Evolutionary conservation across 2,329 filamentous ascomycete species (phyloP), one percentile per base, ranked within the genome.

Genomic region (Lasiodiplodia sp.): DNA sequence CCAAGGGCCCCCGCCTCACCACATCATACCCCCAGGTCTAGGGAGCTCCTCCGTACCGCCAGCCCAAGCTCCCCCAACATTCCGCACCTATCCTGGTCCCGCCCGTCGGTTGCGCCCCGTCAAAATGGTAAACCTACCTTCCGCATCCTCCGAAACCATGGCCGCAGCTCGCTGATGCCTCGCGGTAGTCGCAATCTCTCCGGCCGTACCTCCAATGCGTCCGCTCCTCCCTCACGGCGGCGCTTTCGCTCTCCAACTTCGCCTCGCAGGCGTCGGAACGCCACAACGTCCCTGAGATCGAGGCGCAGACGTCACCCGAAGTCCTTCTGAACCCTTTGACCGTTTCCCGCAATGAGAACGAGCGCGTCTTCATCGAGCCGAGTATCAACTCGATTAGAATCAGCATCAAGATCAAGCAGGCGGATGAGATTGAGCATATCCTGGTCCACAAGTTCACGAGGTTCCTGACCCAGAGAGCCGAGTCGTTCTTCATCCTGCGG

Each of bases 351-450:
- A 99, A 99, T 82, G 94, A 98, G 82, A 97, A 97, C 80, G 96
- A 99, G 87, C 91, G 92, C 75, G 95, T 99, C 73, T 86, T 97
- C 70, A 97, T 98, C 78, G 95, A 98, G 84, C 94, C 96, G 66
- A 96, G 92, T 80, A 91, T 98, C 84, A 99, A 99, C 87, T 96
- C 92, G 74, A 92, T 99, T 74, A 91, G 96, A 74, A 92, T 99
- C 77, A 97, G 93, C 87, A 97, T 99, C 84, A 93, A 95, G 86
- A 97, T 99, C 82, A 99, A 99, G 85, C 96, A 99, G 86, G 96
- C 96, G 71, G 96, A 99, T 81, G 96, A 99, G 84, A 99, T 98
- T 76, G 96, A 99, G 82, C 89, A 96, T 79, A 98, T 99, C 72
- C 85, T 99, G 71, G 96, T 99, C 72, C 96, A 98, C 85, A 99